Evolutionary conservation across 2,329 filamentous ascomycete species (phyloP).

Genomic region (Hymenoscyphus linearis): DNA sequence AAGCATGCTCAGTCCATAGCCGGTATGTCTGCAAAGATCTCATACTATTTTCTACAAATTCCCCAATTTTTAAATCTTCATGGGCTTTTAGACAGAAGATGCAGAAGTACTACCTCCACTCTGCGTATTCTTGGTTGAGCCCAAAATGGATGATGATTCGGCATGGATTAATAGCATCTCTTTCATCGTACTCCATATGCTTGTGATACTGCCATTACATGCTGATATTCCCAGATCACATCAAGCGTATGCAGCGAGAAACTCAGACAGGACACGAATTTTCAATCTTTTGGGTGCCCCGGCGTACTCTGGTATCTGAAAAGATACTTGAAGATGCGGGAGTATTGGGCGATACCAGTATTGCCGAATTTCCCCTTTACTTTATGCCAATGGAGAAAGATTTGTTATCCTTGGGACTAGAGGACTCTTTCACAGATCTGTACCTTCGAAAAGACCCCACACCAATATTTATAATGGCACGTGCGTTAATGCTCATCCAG

Average conservation of each 20-base stretch:
- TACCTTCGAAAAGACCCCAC: constrained; percentile 89
- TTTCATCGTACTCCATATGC: constrained; percentile 29
- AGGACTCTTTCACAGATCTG: constrained; percentile 79
- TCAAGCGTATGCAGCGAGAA: constrained; percentile 82
- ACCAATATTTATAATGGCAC: constrained; percentile 81
- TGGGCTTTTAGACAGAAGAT: constrained; percentile 55
- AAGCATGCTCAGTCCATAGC: constrained; percentile 80
- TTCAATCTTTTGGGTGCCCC: constrained; percentile 92
- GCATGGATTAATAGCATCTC: constrained; percentile 40
- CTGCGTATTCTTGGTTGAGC: constrained; percentile 53
- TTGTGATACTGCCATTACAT: constrained; percentile 47
- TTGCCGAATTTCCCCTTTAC: constrained; percentile 79
- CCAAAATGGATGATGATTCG: constrained; percentile 41
- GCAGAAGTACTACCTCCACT: constrained; percentile 45
- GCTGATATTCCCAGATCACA: constrained; percentile 72
- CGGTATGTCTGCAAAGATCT: constrained; percentile 50
- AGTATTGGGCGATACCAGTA: constrained; percentile 85
- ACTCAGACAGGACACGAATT: constrained; percentile 92
- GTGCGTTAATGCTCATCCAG: constrained; percentile 91
- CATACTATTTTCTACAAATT: background rate
- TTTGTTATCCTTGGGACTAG: constrained; percentile 82
- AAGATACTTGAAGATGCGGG: constrained; percentile 88
- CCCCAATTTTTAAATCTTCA: constrained; percentile 4
- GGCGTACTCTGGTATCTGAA: constrained; percentile 86
- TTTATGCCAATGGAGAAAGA: constrained; percentile 92